Evolutionary conservation across 306 rosid genomes (phyloP), one percentile per base, ranked within the genome.

Genomic region (Canavalia gladiata): DNA sequence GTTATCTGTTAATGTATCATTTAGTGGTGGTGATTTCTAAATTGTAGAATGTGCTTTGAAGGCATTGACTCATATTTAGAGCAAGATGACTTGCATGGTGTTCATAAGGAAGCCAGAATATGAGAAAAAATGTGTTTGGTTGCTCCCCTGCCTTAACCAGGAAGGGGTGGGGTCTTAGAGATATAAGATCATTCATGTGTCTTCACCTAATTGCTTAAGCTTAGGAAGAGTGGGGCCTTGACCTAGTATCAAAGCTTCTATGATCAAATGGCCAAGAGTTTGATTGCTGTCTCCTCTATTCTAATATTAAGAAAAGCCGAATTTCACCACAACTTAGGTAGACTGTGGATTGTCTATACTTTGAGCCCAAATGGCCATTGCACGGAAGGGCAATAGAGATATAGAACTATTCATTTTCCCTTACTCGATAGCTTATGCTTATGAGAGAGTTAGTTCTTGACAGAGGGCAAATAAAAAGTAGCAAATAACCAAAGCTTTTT

Each of bases 31-130:
- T 52, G 31, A 11, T 52, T 68, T 78, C 5, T 42, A n/a, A 56
- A 34, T 18, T 45, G n/a, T 65, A n/a, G 62, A n/a, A 73, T 43
- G 31, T 56, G 46, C 47, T 9, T 31, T 59, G 34, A 39, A 7
- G 25, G 5, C 37, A n/a, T 75, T 29, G 2, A 28, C 42, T 33
- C 46, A 63, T 41, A 34, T 70, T 18, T 13, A 35, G 35, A 72
- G 65, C 31, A 50, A 46, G 46, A 50, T 29, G 18, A 31, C 8
- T 49, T 60, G 3, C 35, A 29, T 43, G 25, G 25, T 18, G 65
- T 18, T 72, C 52, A 39, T 28, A 41, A 47, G 45, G 58, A 77
- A 77, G 50, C 31, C 58, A 51, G 82, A 83, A 33, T 69, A 41
- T 65, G 75, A 9, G 52, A 9, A 2, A 47, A 47, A 47, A 1